These are phyloP conservation scores for Colletotrichum simmondsii DNA, from an alignment of 2,329 filamentous ascomycete species.

Conservation along the genomic window DNA sequence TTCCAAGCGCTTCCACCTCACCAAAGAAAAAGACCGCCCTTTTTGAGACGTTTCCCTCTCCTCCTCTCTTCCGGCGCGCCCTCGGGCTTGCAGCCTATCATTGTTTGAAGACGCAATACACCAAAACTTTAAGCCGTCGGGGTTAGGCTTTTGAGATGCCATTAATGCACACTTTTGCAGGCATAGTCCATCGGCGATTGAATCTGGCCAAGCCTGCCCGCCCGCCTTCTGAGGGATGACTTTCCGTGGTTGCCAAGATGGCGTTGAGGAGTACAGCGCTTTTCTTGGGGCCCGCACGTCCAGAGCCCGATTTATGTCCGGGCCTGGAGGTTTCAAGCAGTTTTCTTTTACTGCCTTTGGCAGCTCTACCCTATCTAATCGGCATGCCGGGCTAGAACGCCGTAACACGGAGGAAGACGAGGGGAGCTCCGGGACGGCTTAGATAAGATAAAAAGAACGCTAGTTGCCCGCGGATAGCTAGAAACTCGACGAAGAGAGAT, in stretches of 20 bases:
- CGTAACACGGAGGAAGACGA: background rate
- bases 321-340: background rate
- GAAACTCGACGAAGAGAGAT: background rate
- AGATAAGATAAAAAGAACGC: background rate
- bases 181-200: conserved; percentile 30
- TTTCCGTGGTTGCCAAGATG: conserved; percentile 26
- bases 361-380: conserved; percentile 32
- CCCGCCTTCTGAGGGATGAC: conserved; percentile 2
- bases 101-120: background rate
- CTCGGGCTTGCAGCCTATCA: background rate
- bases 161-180: background rate
- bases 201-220: conserved; percentile 10
- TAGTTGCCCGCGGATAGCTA: background rate
- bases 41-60: background rate
- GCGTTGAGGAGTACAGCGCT: background rate
- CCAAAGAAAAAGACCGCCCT: background rate
- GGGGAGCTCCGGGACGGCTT: background rate
- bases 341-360: conserved; percentile 9
- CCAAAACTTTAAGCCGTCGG: conserved; percentile 29
- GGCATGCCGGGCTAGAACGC: background rate
- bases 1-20: background rate
- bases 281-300: background rate
- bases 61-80: background rate
- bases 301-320: conserved; percentile 33
- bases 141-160: conserved; percentile 26